phyloP scores from a whole-genome alignment of 495 filamentous ascomycete genomes.

The Neurospora tetraspora region DNA sequence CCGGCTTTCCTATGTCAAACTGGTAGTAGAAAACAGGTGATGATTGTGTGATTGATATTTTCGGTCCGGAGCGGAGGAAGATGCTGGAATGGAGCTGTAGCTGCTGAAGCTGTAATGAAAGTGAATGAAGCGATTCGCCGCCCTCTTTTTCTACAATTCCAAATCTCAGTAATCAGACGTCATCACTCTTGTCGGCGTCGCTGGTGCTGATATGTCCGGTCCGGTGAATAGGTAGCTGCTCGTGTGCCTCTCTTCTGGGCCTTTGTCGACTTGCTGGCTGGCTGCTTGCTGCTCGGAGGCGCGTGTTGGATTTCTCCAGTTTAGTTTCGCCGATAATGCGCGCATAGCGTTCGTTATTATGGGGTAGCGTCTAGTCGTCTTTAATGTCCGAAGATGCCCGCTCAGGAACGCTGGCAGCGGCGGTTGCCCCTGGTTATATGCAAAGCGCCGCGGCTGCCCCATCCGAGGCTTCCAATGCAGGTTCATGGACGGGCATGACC shows the following conservation, averaged over 20 bases:
- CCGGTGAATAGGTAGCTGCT: neutral
- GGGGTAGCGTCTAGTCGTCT: neutral
- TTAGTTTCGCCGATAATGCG: neutral
- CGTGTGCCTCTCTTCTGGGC: neutral
- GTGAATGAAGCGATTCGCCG: neutral
- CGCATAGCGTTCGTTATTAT: neutral
- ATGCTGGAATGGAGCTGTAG: neutral
- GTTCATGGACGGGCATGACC: neutral
- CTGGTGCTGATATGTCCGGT: neutral
- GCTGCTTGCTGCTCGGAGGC: neutral
- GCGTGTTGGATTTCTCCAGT: neutral
- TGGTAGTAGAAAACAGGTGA: neutral
- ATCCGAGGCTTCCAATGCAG: neutral
- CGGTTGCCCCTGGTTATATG: neutral
- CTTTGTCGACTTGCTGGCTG: neutral
- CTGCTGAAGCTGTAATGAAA: neutral
- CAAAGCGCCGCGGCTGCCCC: neutral
- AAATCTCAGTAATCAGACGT: neutral
- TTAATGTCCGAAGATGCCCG: neutral
- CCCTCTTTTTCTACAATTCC: neutral
- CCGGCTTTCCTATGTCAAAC: neutral
- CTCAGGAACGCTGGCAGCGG: neutral
- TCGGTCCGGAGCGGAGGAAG: neutral
- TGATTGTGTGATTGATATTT: neutral
- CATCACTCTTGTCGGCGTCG: neutral